phyloP scores from a whole-genome alignment of 2,329 filamentous ascomycete species.

The Calonectria crousiana region DNA sequence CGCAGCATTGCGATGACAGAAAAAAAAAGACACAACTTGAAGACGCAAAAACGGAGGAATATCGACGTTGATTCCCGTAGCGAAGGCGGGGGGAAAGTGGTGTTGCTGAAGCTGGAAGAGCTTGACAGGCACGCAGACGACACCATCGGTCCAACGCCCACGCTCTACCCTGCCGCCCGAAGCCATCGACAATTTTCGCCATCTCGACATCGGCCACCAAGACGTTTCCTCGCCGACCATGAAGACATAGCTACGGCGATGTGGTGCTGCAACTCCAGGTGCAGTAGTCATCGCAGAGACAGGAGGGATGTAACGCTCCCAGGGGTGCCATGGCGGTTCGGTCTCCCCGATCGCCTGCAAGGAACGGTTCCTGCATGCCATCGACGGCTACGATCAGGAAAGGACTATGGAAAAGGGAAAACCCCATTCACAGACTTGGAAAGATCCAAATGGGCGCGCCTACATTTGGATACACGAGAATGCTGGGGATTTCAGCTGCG shows the following conservation, averaged over 20 bases:
- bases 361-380: constrained; percentile 13
- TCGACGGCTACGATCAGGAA: constrained; percentile 13
- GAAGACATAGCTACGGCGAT: neutral
- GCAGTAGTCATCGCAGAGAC: neutral
- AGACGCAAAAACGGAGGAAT: neutral
- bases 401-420: constrained; percentile 8
- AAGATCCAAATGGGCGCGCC: constrained; percentile 18
- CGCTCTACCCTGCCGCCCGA: neutral
- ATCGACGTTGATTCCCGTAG: neutral
- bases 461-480: constrained; percentile 14
- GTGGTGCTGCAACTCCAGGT: neutral
- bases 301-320: constrained; percentile 10
- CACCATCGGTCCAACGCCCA: constrained; percentile 12
- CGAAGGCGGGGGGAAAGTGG: neutral
- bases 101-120: neutral
- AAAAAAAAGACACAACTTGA: neutral
- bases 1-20: neutral
- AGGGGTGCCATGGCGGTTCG: neutral
- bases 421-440: constrained; percentile 12
- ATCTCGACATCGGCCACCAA: neutral
- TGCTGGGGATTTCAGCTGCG: neutral
- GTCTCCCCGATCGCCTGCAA: neutral
- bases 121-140: constrained; percentile 18
- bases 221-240: neutral
- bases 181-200: constrained; percentile 5